phyloP scores from a whole-genome alignment of 2,329 filamentous ascomycete genomes.

The Sarocladium oryzae region DNA sequence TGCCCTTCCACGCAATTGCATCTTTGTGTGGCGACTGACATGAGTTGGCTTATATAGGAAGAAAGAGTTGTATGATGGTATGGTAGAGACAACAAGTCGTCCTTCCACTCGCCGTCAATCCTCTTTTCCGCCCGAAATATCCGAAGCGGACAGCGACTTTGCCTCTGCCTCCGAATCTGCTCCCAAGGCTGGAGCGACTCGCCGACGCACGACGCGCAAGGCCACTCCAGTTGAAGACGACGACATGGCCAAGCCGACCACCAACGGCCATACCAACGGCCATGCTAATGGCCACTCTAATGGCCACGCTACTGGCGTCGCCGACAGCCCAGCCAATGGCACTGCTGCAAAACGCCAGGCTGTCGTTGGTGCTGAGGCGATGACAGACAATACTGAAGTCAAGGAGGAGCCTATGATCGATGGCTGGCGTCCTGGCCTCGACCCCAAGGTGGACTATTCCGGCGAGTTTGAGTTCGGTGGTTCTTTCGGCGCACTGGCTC shows the following conservation, averaged over 20 bases:
- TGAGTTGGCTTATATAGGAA: slow-evolving; percentile 35
- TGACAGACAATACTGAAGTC: background rate
- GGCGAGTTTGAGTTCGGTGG: slow-evolving; percentile 81
- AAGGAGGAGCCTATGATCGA: slow-evolving; percentile 28
- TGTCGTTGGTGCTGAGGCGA: slow-evolving; percentile 17
- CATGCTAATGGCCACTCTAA: slow-evolving; percentile 19
- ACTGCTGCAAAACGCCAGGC: slow-evolving; percentile 12
- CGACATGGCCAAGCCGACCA: slow-evolving; percentile 17
- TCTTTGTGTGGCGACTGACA: background rate
- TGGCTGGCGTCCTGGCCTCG: slow-evolving; percentile 52
- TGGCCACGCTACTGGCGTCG: slow-evolving; percentile 15
- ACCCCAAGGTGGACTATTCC: slow-evolving; percentile 57
- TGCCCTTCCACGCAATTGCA: slow-evolving; percentile 10
- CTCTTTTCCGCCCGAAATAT: slow-evolving; percentile 35
- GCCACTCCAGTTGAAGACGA: slow-evolving; percentile 38
- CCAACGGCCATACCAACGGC: slow-evolving; percentile 22
- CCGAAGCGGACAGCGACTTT: slow-evolving; percentile 44
- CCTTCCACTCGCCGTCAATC: slow-evolving; percentile 46
- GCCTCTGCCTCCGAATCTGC: slow-evolving; percentile 39
- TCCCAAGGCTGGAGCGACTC: slow-evolving; percentile 27
- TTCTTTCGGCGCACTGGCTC: slow-evolving; percentile 65
- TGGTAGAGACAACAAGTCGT: slow-evolving; percentile 49
- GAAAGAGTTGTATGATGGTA: slow-evolving; percentile 55
- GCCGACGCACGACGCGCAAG: slow-evolving; percentile 41
- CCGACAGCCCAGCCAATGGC: slow-evolving; percentile 8